phyloP scores from a whole-genome alignment of 192 early-diverging fungal species.

The Ambispora gerdemannii region DNA sequence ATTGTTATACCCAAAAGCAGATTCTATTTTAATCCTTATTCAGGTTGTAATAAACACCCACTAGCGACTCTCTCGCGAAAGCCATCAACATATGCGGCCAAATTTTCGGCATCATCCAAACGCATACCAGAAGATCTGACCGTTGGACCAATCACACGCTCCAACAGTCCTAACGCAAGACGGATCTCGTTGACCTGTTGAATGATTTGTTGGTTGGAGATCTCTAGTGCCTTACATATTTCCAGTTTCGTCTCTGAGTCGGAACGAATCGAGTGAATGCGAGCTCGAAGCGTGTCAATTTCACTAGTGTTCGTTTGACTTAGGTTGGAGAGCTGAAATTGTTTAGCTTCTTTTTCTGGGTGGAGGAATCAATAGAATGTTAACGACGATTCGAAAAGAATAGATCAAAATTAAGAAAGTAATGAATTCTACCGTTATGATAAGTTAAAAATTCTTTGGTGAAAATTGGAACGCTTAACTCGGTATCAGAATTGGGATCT shows the following conservation, averaged over 20 bases:
- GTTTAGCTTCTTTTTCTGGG: not conserved
- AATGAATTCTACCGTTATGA: slow-evolving; percentile 1
- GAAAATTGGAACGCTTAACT: slow-evolving; percentile 11
- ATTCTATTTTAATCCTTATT: no score
- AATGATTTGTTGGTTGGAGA: not conserved
- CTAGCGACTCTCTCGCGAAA: slow-evolving; percentile 16
- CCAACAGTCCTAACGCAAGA: slow-evolving; percentile 9
- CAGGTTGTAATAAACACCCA: slow-evolving; percentile 27
- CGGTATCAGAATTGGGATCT: not conserved
- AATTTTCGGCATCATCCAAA: slow-evolving; percentile 28
- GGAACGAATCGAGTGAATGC: not conserved
- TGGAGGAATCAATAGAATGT: not conserved
- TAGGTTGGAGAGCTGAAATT: slow-evolving; percentile 1
- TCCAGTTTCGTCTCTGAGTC: not conserved
- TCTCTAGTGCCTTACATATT: not conserved
- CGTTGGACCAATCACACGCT: slow-evolving; percentile 26
- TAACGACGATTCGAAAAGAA: not conserved
- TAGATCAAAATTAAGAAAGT: not conserved
- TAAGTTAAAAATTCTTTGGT: slow-evolving; percentile 21
- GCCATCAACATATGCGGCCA: slow-evolving; percentile 19
- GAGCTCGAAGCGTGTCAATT: slow-evolving; percentile 11
- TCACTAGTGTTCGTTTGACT: not conserved
- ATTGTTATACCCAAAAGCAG: no score
- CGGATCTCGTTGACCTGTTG: slow-evolving; percentile 8
- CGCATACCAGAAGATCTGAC: slow-evolving; percentile 20